Evolutionary conservation across 257 asterid genomes (phyloP), one percentile per base, ranked within the genome.

Genomic region (Solanum megistacrolobum): DNA sequence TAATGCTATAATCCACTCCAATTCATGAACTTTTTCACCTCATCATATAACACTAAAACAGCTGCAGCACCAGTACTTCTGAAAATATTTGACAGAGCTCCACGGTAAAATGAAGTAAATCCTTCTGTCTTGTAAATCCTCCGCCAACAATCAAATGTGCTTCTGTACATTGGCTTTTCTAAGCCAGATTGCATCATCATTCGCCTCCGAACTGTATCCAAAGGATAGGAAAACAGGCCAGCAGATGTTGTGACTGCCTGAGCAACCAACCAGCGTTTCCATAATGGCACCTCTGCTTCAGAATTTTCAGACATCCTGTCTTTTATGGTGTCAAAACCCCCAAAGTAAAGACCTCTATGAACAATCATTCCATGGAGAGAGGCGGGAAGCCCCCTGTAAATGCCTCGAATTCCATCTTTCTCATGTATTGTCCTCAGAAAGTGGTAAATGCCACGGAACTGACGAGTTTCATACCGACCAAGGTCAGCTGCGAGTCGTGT

Each of bases 141-240:
- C 87, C 91, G 89, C 99, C 99, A 97, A 83, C 98, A 97, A 82
- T 96, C 96, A 69, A 92, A 62, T 8, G 98, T 95, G 84, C 89
- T 92, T 83, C n/a, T 10, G 89, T 93, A 97, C 98, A 96, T 95
- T 4, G 94, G 95, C 52, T 78, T 65, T n/a, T 91, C 99, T 38
- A 91, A 83, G 13, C 99, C 99, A 7, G 99, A 95, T 72, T 97
- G 99, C 99, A 97, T 97, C 99, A 97, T 97, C 96, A 97, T 97
- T 84, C 99, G 94, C 92, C 99, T 93, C 88, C 99, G 78, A 34
- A 97, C 99, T 0, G 99, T 97, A 85, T 97, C 99, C 48, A 97
- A 83, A 4, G 99, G 99, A 86, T 97, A 97, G 7, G 99, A 97
- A 62, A 96, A 14, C 91, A 97, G 48, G 83, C 99, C 99, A 3